Evolutionary conservation across 1,139 yeast species (phyloP).

Genomic region (Wickerhamomyces sp.): DNA sequence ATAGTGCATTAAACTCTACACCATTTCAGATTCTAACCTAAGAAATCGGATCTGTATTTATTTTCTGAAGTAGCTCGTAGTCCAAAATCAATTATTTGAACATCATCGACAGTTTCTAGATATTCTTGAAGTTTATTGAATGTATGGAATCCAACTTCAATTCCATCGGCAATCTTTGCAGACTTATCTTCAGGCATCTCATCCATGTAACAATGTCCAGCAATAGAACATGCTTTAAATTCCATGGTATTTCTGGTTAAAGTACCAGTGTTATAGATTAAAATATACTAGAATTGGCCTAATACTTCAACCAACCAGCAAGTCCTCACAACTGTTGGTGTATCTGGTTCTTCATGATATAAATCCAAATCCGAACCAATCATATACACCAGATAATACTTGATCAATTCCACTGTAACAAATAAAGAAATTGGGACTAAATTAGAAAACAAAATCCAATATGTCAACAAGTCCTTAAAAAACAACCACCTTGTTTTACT

Average conservation of each 20-base stretch:
- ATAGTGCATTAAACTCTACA: too few relatives aligned
- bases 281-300: conserved; percentile 93
- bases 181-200: conserved; percentile 89
- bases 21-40: too few relatives aligned
- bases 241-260: conserved; percentile 95
- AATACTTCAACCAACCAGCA: conserved; percentile 93
- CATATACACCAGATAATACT: conserved; percentile 91
- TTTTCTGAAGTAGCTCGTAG: too few relatives aligned
- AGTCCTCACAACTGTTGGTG: conserved; percentile 93
- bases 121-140: conserved; percentile 61
- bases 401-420: conserved; percentile 93
- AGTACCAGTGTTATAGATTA: conserved; percentile 96
- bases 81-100: conserved; percentile 65
- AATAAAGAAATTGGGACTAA: conserved; percentile 93
- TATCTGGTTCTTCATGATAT: conserved; percentile 82
- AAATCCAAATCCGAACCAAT: conserved; percentile 92
- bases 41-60: too few relatives aligned
- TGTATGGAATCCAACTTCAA: conserved; percentile 75
- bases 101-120: conserved; percentile 45
- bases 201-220: conserved; percentile 84
- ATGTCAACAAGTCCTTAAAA: conserved; percentile 83
- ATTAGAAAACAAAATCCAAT: conserved; percentile 93
- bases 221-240: conserved; percentile 89
- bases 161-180: conserved; percentile 68
- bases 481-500: conserved; percentile 67